Conservation (phyloP, 2,329 filamentous ascomycete species). For the Xylaria sp. region DNA sequence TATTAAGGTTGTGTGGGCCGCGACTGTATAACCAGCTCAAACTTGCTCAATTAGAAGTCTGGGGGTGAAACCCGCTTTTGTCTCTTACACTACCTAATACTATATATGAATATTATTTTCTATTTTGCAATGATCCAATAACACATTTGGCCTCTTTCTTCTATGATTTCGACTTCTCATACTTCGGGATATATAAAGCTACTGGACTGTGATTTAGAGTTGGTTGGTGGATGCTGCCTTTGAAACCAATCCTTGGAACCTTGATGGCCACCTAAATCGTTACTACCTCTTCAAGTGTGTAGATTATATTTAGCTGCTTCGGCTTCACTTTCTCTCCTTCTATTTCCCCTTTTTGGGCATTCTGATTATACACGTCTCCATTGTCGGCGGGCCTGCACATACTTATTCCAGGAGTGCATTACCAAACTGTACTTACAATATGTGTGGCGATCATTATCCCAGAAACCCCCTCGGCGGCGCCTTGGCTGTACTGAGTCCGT, state of each 20-base stretch:
- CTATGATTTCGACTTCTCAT: not conserved
- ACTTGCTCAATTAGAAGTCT: constrained; percentile 46
- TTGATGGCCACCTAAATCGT: constrained; percentile 19
- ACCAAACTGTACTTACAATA: constrained; percentile 39
- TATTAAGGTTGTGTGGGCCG: constrained; percentile 14
- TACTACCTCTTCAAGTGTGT: not conserved
- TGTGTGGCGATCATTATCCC: constrained; percentile 57
- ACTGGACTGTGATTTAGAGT: not conserved
- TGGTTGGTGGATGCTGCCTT: not conserved
- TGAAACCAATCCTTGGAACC: constrained; percentile 9
- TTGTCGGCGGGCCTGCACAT: not conserved
- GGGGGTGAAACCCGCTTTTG: not conserved
- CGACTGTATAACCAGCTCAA: constrained; percentile 44
- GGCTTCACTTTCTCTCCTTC: not conserved
- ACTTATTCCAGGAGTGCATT: not conserved
- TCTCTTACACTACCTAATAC: not conserved
- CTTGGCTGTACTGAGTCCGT: constrained; percentile 56
- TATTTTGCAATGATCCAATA: not conserved
- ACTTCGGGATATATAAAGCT: not conserved
- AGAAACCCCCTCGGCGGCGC: constrained; percentile 58
- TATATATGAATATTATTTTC: not conserved
- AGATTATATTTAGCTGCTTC: not conserved
- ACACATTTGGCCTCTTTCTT: not conserved
- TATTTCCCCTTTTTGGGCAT: not conserved
- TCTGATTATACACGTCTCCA: not conserved